These are phyloP conservation scores for Metrosideros polymorpha DNA, from an alignment of 441 rosid species.

Conservation along the genomic window DNA sequence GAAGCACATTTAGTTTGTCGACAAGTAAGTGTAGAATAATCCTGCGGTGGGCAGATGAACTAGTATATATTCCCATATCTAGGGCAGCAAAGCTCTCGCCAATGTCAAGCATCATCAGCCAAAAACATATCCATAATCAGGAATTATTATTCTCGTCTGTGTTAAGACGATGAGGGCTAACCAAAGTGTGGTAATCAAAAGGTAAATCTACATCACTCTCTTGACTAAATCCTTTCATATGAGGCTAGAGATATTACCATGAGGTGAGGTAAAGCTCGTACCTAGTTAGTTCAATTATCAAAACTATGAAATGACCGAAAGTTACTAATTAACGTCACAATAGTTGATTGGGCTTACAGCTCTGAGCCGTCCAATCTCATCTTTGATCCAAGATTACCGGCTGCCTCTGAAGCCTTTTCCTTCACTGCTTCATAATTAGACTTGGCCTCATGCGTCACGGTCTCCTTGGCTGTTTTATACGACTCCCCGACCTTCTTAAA, in stretches of 20 bases:
- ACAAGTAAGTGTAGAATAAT: not conserved
- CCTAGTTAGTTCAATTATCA: not conserved
- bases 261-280: not conserved
- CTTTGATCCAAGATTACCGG: slow-evolving; percentile 31
- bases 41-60: not conserved
- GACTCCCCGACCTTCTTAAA: slow-evolving; percentile 18
- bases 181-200: not conserved
- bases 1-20: not conserved
- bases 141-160: not conserved
- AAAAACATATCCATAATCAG: not conserved
- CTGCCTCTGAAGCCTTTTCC: slow-evolving; percentile 40
- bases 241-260: not conserved
- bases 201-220: not conserved
- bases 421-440: slow-evolving; percentile 35
- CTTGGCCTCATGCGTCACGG: slow-evolving; percentile 22
- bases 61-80: not conserved
- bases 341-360: slow-evolving; percentile 14
- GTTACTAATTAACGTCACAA: not conserved
- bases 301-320: not conserved
- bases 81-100: not conserved
- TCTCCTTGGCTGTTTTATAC: slow-evolving; percentile 26
- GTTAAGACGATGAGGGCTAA: not conserved
- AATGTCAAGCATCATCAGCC: not conserved
- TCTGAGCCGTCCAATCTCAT: slow-evolving; percentile 19
- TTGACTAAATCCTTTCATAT: not conserved